Evolutionary conservation across 768 basidiomycete genomes (phyloP).

Genomic region (Mrakia frigida): DNA sequence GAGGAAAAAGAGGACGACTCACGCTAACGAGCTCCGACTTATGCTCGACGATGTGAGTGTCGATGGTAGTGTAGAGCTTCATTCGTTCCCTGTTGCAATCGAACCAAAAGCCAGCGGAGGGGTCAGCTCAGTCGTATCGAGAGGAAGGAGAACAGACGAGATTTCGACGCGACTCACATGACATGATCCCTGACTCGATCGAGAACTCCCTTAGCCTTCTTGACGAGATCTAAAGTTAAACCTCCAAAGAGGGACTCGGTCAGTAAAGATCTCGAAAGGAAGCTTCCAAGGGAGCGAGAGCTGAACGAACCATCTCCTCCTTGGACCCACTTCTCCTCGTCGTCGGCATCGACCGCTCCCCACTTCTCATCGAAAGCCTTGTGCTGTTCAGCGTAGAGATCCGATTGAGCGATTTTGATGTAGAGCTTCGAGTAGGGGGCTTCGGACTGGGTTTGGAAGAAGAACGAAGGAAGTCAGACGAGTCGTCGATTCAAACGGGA

Average conservation of each 20-base stretch:
- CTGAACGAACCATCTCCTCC: background rate
- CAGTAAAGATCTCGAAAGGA: background rate
- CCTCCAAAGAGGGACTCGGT: background rate
- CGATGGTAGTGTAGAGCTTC: constrained; percentile 1
- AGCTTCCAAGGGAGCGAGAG: background rate
- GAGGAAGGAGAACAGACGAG: background rate
- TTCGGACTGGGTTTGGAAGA: background rate
- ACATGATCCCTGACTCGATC: constrained; percentile 5
- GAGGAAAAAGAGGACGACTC: background rate
- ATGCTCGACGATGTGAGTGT: background rate
- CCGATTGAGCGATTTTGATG: background rate
- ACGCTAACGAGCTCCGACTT: background rate
- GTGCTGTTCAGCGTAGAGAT: background rate
- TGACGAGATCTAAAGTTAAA: background rate
- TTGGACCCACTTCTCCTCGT: background rate
- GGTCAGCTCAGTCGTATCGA: background rate
- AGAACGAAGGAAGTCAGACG: background rate
- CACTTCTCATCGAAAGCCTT: background rate
- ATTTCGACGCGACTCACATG: background rate
- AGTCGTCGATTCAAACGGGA: background rate
- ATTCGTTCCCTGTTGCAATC: background rate
- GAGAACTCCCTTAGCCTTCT: background rate
- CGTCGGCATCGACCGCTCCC: background rate
- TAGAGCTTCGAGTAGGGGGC: background rate
- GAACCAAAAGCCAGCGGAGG: background rate